Evolutionary conservation across 805 yeast species (phyloP).

Genomic region (Tetrapisispora phaffii): DNA sequence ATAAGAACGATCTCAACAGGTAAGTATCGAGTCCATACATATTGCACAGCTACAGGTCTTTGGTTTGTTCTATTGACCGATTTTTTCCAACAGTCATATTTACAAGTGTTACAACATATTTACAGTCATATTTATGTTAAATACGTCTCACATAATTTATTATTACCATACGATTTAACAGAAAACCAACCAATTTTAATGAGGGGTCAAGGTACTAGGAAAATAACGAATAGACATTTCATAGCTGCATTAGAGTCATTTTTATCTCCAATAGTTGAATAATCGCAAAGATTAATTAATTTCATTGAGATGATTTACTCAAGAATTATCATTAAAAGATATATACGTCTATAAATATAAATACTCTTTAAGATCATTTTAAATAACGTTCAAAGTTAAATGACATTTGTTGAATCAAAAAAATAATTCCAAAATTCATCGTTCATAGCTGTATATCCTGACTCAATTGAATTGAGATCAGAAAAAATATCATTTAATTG

Average conservation of each 20-base stretch:
- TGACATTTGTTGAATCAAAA: neutral
- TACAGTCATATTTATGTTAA: constrained; percentile 27
- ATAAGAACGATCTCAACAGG: constrained; percentile 48
- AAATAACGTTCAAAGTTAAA: neutral
- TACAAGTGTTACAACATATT: constrained; percentile 23
- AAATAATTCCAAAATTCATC: constrained; percentile 66
- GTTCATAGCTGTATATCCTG: constrained; percentile 44
- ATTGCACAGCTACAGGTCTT: constrained; percentile 70
- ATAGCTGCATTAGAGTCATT: constrained; percentile 22
- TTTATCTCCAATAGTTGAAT: constrained; percentile 23
- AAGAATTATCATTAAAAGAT: neutral
- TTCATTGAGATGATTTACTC: neutral
- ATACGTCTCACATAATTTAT: constrained; percentile 22
- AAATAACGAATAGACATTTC: constrained; percentile 24
- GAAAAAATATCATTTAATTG: constrained; percentile 20
- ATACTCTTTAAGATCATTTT: neutral
- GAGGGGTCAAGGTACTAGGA: constrained; percentile 27
- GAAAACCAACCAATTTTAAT: constrained; percentile 18
- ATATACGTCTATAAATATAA: neutral
- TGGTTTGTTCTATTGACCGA: constrained; percentile 71
- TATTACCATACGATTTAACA: constrained; percentile 28
- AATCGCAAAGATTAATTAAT: neutral
- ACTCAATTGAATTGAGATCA: constrained; percentile 33
- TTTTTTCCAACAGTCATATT: constrained; percentile 27
- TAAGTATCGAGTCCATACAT: constrained; percentile 66